Percentiles rank a stretch among this genome's conserved stretches.
These are phyloP conservation scores for Gymnopilus junonius DNA, from an alignment of 768 basidiomycete species.

Conservation along the genomic window DNA sequence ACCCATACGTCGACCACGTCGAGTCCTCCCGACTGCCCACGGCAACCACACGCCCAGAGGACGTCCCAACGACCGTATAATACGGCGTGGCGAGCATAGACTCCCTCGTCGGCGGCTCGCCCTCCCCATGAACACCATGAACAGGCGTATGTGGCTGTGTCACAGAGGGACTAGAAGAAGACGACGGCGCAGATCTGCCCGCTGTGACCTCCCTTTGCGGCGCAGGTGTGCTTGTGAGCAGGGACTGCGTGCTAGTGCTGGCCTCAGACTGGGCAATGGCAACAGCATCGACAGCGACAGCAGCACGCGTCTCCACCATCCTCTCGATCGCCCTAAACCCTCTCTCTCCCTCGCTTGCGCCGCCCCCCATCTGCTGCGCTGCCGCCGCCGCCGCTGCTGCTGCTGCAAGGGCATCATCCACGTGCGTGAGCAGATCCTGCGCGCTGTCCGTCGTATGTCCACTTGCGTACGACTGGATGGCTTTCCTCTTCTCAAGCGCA, in stretches of 20 bases:
- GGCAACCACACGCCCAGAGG: constrained; percentile 47
- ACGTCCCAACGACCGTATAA: constrained; percentile 58
- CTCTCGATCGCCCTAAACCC: constrained; percentile 9
- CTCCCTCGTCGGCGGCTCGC: neutral
- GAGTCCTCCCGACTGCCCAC: constrained; percentile 44
- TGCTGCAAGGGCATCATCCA: no score
- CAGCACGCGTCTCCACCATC: neutral
- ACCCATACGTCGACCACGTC: constrained; percentile 12
- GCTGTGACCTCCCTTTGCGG: no score
- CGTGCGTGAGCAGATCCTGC: constrained; percentile 1
- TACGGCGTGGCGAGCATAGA: constrained; percentile 40
- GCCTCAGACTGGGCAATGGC: neutral
- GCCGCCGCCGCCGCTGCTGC: no score
- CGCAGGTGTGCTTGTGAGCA: no score
- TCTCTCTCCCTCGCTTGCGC: neutral
- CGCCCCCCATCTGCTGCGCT: neutral
- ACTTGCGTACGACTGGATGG: constrained; percentile 3
- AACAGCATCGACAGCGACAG: neutral
- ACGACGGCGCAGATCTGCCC: no score
- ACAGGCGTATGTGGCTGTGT: neutral
- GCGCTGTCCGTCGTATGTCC: constrained; percentile 6
- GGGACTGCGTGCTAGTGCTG: neutral
- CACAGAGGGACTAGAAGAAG: neutral
- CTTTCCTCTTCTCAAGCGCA: constrained; percentile 1
- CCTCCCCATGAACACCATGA: neutral